Evolutionary conservation across 139 green algal genomes (phyloP).

Genomic region (Nannochloris sp.): DNA sequence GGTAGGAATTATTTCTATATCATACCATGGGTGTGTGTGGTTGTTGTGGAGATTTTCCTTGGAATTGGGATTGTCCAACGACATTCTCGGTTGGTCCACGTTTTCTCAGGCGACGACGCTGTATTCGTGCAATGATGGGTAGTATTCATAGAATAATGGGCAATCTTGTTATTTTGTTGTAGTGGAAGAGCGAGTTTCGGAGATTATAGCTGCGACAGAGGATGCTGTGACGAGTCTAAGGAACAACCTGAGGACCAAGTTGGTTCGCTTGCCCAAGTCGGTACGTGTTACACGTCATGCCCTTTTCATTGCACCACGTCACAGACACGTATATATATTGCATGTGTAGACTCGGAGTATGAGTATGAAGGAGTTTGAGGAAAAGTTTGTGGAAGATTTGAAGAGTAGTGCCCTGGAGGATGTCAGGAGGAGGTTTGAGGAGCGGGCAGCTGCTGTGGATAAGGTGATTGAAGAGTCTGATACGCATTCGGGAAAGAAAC

Average conservation of each 20-base stretch:
- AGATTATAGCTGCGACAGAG: slow-evolving; percentile 18
- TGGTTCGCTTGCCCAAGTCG: slow-evolving; percentile 22
- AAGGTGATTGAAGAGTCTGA: neutral
- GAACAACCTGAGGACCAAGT: slow-evolving; percentile 9
- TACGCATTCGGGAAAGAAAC: neutral
- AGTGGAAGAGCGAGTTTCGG: slow-evolving; percentile 22
- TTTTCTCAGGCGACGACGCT: too few species aligned
- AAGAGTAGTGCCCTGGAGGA: slow-evolving; percentile 21
- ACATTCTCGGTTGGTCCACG: too few species aligned
- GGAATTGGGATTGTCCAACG: too few species aligned
- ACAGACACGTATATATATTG: neutral
- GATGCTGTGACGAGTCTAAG: slow-evolving; percentile 21
- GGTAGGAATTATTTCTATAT: too few species aligned
- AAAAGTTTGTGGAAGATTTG: slow-evolving; percentile 23
- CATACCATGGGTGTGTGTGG: too few species aligned
- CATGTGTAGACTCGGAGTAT: slow-evolving; percentile 15
- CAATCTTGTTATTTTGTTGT: neutral
- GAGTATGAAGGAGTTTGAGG: slow-evolving; percentile 17
- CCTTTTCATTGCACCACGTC: too few species aligned
- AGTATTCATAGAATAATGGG: too few species aligned
- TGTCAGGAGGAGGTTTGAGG: slow-evolving; percentile 17
- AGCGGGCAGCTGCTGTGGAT: slow-evolving; percentile 6
- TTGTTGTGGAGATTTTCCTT: too few species aligned
- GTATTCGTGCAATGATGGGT: too few species aligned
- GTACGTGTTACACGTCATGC: neutral